Percentiles rank a stretch among this genome's conserved stretches.
These are phyloP conservation scores for Schoenoplectus triqueter DNA, from an alignment of 202 grass and related monocot species.

Conservation along the genomic window DNA sequence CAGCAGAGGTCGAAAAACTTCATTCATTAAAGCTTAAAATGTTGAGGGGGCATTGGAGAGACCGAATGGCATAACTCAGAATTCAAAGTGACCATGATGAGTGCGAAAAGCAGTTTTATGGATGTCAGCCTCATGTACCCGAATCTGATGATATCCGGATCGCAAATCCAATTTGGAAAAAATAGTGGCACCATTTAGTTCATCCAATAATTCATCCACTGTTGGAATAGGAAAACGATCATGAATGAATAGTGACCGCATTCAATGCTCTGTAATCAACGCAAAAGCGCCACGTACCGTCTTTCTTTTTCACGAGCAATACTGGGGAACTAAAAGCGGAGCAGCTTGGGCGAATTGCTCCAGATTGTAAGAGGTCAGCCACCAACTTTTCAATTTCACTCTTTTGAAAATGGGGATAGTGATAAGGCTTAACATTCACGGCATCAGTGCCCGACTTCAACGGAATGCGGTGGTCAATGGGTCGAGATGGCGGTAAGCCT, in stretches of 20 bases:
- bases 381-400: conserved; percentile 15
- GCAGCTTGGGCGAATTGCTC: conserved; percentile 14
- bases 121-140: background rate
- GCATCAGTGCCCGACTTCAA: background rate
- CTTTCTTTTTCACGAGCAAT: conserved; percentile 9
- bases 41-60: conserved; percentile 6
- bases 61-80: background rate
- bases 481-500: background rate
- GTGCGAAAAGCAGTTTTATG: conserved; percentile 23
- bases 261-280: background rate
- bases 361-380: background rate
- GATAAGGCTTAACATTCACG: conserved; percentile 23
- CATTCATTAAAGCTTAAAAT: conserved; percentile 33
- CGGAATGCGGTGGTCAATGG: background rate
- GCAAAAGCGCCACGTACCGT: too few relatives aligned
- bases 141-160: conserved; percentile 9
- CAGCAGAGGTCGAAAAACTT: background rate
- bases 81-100: conserved; percentile 12
- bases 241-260: background rate
- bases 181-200: conserved; percentile 24
- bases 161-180: conserved; percentile 30
- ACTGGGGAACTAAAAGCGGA: background rate
- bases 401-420: conserved; percentile 31
- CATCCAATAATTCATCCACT: conserved; percentile 9
- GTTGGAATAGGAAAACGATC: conserved; percentile 33